Conservation (phyloP, 805 yeast species). For the Kazachstania martiniae region DNA sequence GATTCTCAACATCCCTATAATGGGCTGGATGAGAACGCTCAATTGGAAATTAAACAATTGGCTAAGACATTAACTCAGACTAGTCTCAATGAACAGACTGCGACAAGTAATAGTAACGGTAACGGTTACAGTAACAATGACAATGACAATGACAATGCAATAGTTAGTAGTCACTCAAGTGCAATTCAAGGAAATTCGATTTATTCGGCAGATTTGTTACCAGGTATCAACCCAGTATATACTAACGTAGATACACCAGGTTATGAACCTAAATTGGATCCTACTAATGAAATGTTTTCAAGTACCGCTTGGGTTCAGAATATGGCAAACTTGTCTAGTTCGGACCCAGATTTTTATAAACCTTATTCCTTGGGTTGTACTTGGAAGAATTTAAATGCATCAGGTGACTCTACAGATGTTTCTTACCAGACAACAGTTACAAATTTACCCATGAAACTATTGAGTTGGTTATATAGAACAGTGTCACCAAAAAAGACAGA, state of each 20-base stretch:
- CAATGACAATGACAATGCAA: not conserved
- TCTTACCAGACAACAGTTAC: slow-evolving; percentile 49
- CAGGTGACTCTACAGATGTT: slow-evolving; percentile 36
- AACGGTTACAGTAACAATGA: too few species aligned
- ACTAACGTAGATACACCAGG: slow-evolving; percentile 7
- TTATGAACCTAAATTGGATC: slow-evolving; percentile 43
- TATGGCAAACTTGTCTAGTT: slow-evolving; percentile 37
- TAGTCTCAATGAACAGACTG: too few species aligned
- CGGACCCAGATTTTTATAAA: slow-evolving; percentile 49
- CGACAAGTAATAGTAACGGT: too few species aligned
- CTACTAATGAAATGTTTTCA: slow-evolving; percentile 42
- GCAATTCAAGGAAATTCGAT: slow-evolving; percentile 8
- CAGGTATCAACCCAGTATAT: slow-evolving; percentile 10
- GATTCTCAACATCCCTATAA: slow-evolving; percentile 19
- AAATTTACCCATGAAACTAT: slow-evolving; percentile 4
- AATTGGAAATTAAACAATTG: slow-evolving; percentile 29
- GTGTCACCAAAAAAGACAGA: slow-evolving; percentile 17
- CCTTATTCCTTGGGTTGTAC: slow-evolving; percentile 35
- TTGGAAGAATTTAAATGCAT: slow-evolving; percentile 43
- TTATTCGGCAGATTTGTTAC: slow-evolving; percentile 4
- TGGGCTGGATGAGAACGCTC: slow-evolving; percentile 30
- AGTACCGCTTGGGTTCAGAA: slow-evolving; percentile 55
- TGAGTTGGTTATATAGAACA: slow-evolving; percentile 9
- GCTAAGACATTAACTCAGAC: slow-evolving; percentile 31
- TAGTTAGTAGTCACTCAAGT: not conserved